Evolutionary conservation across 306 rosid species (phyloP).

Genomic region (Lathyrus oleraceus): DNA sequence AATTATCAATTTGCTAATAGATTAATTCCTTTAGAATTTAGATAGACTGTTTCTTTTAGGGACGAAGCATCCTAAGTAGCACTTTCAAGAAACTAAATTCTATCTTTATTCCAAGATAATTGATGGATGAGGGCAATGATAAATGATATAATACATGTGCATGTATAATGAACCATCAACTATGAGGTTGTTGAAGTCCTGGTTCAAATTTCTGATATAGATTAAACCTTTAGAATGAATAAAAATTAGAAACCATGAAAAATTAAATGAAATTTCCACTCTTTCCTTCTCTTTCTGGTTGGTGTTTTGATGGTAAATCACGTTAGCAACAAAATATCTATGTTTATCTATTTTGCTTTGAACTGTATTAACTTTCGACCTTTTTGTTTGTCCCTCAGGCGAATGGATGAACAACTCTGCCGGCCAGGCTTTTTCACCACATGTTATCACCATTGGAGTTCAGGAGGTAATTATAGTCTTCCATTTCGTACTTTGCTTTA

Average conservation of each 20-base stretch:
- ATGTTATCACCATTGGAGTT: slow-evolving; percentile 72
- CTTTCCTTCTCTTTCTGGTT: neutral
- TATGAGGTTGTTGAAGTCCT: neutral
- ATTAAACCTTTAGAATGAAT: too few relatives aligned
- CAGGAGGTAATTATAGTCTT: slow-evolving; percentile 69
- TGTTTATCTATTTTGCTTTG: slow-evolving; percentile 12
- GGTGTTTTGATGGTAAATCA: slow-evolving; percentile 3
- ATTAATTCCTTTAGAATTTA: neutral
- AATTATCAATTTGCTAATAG: neutral
- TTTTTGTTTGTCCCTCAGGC: slow-evolving; percentile 50
- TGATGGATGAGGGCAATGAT: neutral
- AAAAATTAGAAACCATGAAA: neutral
- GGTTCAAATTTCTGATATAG: too few relatives aligned
- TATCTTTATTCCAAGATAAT: slow-evolving; percentile 1
- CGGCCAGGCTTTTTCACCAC: slow-evolving; percentile 92
- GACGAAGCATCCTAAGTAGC: neutral
- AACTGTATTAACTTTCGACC: slow-evolving; percentile 19
- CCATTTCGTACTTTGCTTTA: neutral
- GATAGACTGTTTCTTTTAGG: neutral
- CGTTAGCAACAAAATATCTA: slow-evolving; percentile 1
- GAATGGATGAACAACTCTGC: slow-evolving; percentile 99
- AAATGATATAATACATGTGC: neutral
- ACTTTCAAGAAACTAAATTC: neutral
- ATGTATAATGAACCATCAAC: neutral
- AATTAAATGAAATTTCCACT: neutral